phyloP scores from a whole-genome alignment of 208 protist genomes.

The Wallacemonas collosoma region DNA sequence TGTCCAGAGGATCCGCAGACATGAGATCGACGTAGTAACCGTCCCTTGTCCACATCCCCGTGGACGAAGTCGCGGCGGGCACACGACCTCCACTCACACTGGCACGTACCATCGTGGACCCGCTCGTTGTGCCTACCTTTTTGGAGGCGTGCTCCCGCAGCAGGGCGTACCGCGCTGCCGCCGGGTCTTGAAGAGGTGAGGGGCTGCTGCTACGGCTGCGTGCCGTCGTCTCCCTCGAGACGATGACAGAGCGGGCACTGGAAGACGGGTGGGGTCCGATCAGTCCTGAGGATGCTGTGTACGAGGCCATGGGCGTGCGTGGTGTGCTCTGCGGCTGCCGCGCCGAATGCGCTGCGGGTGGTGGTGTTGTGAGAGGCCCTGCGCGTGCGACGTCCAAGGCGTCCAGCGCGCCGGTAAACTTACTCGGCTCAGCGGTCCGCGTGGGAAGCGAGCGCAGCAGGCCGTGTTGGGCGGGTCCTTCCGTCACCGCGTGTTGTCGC shows the following conservation, averaged over 20 bases:
- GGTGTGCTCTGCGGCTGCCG: neutral
- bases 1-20: conserved; percentile 4
- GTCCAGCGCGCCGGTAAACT: conserved; percentile 12
- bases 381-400: conserved; percentile 2
- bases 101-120: neutral
- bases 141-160: conserved; percentile 5
- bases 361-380: neutral
- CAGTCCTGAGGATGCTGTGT: no score
- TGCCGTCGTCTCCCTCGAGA: neutral
- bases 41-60: conserved; percentile 44
- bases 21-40: conserved; percentile 57
- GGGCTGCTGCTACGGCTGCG: neutral
- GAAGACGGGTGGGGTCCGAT: neutral
- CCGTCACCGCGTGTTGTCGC: neutral
- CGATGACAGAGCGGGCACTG: neutral
- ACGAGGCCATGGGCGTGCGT: neutral
- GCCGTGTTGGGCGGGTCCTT: neutral
- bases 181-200: neutral
- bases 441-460: neutral
- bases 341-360: neutral
- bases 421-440: neutral
- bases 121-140: neutral
- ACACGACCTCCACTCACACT: neutral
- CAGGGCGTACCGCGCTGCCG: conserved; percentile 7
- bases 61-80: neutral